These are phyloP conservation scores for Actinomortierella wolfii DNA, from an alignment of 371 early-diverging fungal species.

Conservation along the genomic window DNA sequence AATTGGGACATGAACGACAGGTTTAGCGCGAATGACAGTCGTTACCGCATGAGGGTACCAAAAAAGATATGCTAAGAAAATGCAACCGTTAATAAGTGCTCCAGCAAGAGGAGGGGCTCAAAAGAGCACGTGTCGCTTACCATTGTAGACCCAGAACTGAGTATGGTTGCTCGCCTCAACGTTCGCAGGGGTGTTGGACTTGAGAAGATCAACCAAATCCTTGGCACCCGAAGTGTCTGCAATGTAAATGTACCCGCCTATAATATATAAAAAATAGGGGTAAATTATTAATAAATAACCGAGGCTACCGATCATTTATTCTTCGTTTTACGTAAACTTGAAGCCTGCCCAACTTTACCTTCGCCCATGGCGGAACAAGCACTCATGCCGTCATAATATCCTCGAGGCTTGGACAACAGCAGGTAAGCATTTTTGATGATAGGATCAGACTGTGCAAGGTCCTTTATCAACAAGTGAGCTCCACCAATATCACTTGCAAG, in stretches of 20 bases:
- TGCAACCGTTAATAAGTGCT: no score
- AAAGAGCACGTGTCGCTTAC: no score
- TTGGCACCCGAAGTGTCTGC: conserved; percentile 20
- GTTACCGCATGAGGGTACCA: no score
- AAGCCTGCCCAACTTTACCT: conserved; percentile 2
- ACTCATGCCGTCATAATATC: conserved; percentile 13
- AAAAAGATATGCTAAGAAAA: no score
- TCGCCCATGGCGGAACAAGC: conserved; percentile 24
- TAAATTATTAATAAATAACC: background rate
- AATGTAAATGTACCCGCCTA: conserved; percentile 35
- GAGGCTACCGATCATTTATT: background rate
- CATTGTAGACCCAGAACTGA: conserved; percentile 35
- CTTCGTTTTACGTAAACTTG: background rate
- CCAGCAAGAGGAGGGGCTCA: no score
- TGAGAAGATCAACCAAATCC: conserved; percentile 18
- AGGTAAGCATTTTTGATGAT: conserved; percentile 31
- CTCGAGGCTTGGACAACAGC: conserved; percentile 24
- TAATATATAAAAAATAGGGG: background rate
- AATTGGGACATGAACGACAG: no score
- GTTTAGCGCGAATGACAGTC: no score
- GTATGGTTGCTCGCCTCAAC: conserved; percentile 18
- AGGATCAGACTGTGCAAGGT: conserved; percentile 22
- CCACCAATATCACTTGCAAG: conserved; percentile 28
- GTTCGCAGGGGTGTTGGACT: conserved; percentile 23
- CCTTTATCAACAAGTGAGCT: conserved; percentile 28